Evolutionary conservation across 2,329 filamentous ascomycete species (phyloP).

Genomic region (Aquanectria penicillioides): DNA sequence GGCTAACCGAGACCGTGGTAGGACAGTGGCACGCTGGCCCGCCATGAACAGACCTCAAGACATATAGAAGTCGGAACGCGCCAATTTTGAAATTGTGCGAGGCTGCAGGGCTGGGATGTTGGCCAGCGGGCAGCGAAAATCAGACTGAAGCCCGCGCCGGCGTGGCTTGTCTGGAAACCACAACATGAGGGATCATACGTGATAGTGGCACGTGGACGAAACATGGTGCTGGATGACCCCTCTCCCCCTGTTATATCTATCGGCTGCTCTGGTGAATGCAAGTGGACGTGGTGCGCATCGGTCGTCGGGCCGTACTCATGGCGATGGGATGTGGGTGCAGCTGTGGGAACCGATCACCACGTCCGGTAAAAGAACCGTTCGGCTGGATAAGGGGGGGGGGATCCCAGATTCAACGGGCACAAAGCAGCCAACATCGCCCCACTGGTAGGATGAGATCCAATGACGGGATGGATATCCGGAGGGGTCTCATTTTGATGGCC

Average conservation of each 20-base stretch:
- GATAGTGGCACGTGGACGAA: constrained; percentile 20
- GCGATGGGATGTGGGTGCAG: constrained; percentile 7
- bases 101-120: constrained; percentile 2
- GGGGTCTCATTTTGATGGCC: constrained; percentile 7
- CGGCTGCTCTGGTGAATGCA: neutral
- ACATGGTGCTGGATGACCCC: constrained; percentile 2
- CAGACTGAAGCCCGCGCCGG: constrained; percentile 18
- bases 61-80: neutral
- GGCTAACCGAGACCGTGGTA: too few species aligned
- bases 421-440: constrained; percentile 6
- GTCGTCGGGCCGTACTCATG: constrained; percentile 1
- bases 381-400: constrained; percentile 12
- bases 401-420: constrained; percentile 14
- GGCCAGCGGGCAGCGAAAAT: constrained; percentile 12
- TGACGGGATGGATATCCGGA: constrained; percentile 6
- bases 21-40: too few species aligned
- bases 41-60: too few species aligned
- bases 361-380: constrained; percentile 23
- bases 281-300: constrained; percentile 16
- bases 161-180: constrained; percentile 20
- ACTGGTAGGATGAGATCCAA: constrained; percentile 9
- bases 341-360: constrained; percentile 11
- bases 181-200: constrained; percentile 23
- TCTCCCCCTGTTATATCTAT: constrained; percentile 6
- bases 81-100: constrained; percentile 1